Base-by-base conservation (phyloP, 2,329 filamentous ascomycete genomes). In the Biscogniauxia marginata region DNA sequence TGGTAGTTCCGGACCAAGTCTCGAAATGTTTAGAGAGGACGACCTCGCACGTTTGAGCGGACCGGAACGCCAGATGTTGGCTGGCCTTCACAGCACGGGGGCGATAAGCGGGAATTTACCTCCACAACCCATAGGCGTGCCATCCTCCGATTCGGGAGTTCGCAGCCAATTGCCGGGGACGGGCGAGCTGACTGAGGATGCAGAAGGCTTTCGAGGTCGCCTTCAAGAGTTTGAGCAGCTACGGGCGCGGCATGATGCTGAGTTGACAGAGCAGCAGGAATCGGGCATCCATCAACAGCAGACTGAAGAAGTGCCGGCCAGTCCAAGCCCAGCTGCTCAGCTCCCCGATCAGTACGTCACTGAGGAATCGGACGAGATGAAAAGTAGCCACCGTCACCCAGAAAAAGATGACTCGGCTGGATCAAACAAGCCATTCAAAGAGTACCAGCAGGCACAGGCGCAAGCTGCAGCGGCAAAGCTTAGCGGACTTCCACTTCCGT, bases 171-270 rank as follows among this genome's bases (percentile, higher is more conserved):
- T 85, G 4, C 83, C 83, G 1, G 72, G 73, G 21, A 74, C 77
- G 1, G 77, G 79, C 39, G 77, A 84, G 55, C 77, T 85, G 5
- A 69, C 75, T 53, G 75, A 79, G 56, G 85, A 88, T 58, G 63
- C 75, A 0, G 79, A 86, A 64, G 85, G 84, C 0, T 87, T 85
- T 63, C 80, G 79, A 59, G 89, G 91, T 48, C 87, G 93, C 47
- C 79, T 97, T 19, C 85, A 89, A 63, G 88, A 97, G 69, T 97
- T 97, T 70, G 85, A 96, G 65, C 84, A 88, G 24, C 76, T 95
- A 50, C 84, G 90, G 64, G 83, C 87, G n/a, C 84, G 90, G 67
- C 84, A 88, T 57, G 90, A 93, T 56, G 78, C 81, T 16, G 77
- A 81, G 50, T 73, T 77, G 55, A 66, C 70, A 22, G 71, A 72